Evolutionary conservation across 129 eudicot genomes (phyloP).

Genomic region (Chrysanthemum seticuspe): DNA sequence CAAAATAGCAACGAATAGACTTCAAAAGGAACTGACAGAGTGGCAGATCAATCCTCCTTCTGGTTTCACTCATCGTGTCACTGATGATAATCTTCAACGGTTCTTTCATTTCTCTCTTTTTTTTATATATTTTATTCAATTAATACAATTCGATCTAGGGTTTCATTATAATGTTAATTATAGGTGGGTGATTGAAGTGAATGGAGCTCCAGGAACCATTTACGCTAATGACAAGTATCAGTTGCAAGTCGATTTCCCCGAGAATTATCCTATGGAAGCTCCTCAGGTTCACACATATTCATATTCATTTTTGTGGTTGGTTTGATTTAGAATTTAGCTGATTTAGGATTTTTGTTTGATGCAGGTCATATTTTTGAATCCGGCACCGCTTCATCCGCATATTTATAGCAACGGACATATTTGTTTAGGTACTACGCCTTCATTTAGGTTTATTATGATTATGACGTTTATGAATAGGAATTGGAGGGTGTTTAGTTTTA

Average conservation of each 20-base stretch:
- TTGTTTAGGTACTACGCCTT: conserved; percentile 60
- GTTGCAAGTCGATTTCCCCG: conserved; percentile 91
- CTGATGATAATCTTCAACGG: conserved; percentile 99
- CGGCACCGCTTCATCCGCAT: conserved; percentile 96
- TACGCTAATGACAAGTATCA: conserved; percentile 72
- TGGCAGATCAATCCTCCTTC: conserved; percentile 94
- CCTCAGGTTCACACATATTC: conserved; percentile 55
- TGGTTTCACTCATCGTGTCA: conserved; percentile 83
- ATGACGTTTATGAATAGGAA: too few relatives aligned
- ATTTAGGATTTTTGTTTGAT: background rate
- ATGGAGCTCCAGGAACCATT: conserved; percentile 82
- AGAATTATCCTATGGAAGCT: conserved; percentile 98
- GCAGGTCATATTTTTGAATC: conserved; percentile 77
- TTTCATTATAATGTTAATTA: conserved; percentile 24
- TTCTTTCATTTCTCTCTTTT: conserved; percentile 19
- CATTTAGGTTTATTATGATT: too few relatives aligned
- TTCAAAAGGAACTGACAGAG: conserved; percentile 94
- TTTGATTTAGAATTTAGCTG: too few relatives aligned
- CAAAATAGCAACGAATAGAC: conserved; percentile 91
- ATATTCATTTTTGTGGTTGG: conserved; percentile 1
- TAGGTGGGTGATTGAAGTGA: conserved; percentile 91
- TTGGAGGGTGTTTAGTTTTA: too few relatives aligned
- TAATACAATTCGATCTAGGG: conserved; percentile 14
- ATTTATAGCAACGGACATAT: conserved; percentile 96
- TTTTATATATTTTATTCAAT: background rate